These are phyloP conservation scores for Candida nonsorbophila DNA, from an alignment of 805 yeast genomes.

Conservation along the genomic window DNA sequence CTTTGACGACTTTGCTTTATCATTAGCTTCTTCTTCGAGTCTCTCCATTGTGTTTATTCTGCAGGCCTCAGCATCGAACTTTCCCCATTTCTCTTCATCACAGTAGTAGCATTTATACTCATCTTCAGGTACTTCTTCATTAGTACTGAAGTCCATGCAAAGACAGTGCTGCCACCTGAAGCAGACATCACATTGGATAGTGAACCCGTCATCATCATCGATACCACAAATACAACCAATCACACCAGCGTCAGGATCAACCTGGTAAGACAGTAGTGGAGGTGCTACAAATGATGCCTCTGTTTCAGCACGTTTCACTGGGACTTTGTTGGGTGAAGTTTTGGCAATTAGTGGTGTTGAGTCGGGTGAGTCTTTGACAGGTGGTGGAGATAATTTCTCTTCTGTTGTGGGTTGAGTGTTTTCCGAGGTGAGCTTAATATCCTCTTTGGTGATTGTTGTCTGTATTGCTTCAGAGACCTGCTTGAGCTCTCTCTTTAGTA, in stretches of 20 bases:
- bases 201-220: constrained; percentile 88
- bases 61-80: constrained; percentile 36
- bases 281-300: constrained; percentile 14
- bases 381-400: background rate
- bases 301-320: background rate
- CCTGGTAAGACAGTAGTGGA: constrained; percentile 46
- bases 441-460: constrained; percentile 3
- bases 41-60: constrained; percentile 23
- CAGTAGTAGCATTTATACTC: constrained; percentile 74
- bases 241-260: constrained; percentile 76
- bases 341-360: background rate
- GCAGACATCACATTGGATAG: constrained; percentile 91
- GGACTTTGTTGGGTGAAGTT: background rate
- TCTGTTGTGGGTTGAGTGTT: too few species aligned
- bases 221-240: constrained; percentile 88
- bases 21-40: constrained; percentile 19
- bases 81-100: constrained; percentile 41
- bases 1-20: constrained; percentile 9
- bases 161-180: constrained; percentile 92
- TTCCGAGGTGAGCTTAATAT: too few species aligned
- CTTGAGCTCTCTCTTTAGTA: constrained; percentile 13
- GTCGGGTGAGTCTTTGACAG: background rate
- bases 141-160: constrained; percentile 75
- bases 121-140: constrained; percentile 75
- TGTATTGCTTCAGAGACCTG: constrained; percentile 1